Percentiles rank a stretch among this genome's conserved stretches.
Conservation (phyloP, 129 eudicot species). For the Logfia minima region DNA sequence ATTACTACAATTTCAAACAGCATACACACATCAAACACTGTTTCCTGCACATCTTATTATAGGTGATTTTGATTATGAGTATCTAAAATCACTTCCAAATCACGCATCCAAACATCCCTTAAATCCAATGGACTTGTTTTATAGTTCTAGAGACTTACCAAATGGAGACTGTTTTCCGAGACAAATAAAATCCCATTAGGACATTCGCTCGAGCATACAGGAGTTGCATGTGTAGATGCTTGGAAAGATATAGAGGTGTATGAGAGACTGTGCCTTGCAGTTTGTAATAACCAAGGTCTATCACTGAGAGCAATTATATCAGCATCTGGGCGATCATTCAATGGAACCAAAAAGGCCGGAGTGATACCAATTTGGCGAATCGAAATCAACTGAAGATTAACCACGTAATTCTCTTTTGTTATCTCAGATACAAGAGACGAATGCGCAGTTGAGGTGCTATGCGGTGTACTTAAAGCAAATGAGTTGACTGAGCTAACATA, state of each 20-base stretch:
- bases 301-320: conserved; percentile 95
- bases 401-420: conserved; percentile 43
- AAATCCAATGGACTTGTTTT: conserved; percentile 15
- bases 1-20: conserved; percentile 4
- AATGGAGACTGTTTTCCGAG: conserved; percentile 83
- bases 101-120: neutral
- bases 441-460: conserved; percentile 18
- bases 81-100: neutral
- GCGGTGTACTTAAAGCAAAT: neutral
- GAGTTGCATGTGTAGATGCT: conserved; percentile 94
- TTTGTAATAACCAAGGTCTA: conserved; percentile 93
- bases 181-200: conserved; percentile 92
- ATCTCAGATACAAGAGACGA: conserved; percentile 36
- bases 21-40: neutral
- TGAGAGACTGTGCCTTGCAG: conserved; percentile 93
- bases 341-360: conserved; percentile 81
- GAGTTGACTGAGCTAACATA: conserved; percentile 22
- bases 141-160: conserved; percentile 52
- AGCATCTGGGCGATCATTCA: conserved; percentile 66
- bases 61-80: neutral
- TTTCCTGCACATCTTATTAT: neutral
- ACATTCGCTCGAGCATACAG: conserved; percentile 84
- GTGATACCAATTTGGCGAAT: conserved; percentile 90
- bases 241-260: conserved; percentile 88
- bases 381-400: conserved; percentile 73